Evolutionary conservation across 208 protist genomes (phyloP), one percentile per base, ranked within the genome.

Genomic region (Crithidia mellificae): DNA sequence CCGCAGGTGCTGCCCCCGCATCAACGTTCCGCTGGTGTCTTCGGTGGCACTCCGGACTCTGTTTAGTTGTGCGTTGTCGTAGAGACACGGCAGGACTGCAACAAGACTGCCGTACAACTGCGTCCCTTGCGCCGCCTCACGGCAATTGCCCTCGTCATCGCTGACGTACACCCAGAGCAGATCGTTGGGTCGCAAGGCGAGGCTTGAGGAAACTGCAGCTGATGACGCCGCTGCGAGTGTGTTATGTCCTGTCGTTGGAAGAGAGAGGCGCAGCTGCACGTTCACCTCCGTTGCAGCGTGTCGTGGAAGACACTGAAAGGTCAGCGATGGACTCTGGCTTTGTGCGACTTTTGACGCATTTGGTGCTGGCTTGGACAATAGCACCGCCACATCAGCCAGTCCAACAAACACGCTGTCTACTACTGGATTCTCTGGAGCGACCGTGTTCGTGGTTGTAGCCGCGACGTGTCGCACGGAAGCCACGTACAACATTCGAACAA

Each of bases 121-220:
- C 11, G 51, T 68, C 49, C 62, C 38, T n/a, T 22, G 20, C 15
- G 62, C 34, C 11, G 36, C 39, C 36, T 49, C 30, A 29, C 57
- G 52, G 11, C 19, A 15, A 29, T 63, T 57, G 20, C 52, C 41
- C 27, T 66, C 51, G 3, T 2, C 8, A 30, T 75, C 62, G 8
- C 47, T 55, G 9, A 75, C 62, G 50, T 68, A 69, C n/a, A 49
- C 70, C 70, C 70, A 75, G 15, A 75, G 47, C n/a, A 75, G 62
- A 30, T 68, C 54, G 24, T 14, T 15, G 15, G 69, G 69, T 6
- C 12, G 9, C 1, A 74, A 22, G 8, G 55, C n/a, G n/a, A n/a
- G n/a, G n/a, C n/a, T n/a, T n/a, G n/a, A n/a, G n/a, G n/a, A 25
- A 15, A 61, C 25, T 3, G 34, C 38, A 3, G 55, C 22, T 14